phyloP scores from a whole-genome alignment of 148 eudicot species.

The Drosera capensis region DNA sequence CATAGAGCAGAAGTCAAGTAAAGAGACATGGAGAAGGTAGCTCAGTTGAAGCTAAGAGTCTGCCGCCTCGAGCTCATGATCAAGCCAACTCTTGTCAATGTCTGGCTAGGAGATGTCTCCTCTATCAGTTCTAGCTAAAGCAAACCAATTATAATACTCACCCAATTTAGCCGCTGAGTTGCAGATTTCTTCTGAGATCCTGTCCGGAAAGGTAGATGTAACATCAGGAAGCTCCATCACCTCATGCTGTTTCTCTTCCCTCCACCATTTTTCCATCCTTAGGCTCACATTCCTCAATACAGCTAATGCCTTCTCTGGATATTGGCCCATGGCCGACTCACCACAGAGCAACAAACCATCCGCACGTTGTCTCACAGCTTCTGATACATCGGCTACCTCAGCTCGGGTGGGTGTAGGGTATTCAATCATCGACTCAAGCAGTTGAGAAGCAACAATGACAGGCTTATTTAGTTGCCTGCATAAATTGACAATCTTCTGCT shows the following conservation, averaged over 20 bases:
- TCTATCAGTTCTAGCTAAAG: neutral
- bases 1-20: too few species aligned
- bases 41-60: too few species aligned
- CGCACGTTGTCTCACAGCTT: constrained; percentile 90
- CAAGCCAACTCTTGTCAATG: too few species aligned
- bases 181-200: constrained; percentile 79
- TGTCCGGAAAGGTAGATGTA: constrained; percentile 43
- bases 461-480: constrained; percentile 82
- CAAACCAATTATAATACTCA: constrained; percentile 13
- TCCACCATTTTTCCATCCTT: constrained; percentile 92
- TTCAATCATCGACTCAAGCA: constrained; percentile 95
- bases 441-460: constrained; percentile 91
- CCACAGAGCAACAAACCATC: constrained; percentile 98
- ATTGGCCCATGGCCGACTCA: constrained; percentile 95
- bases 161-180: constrained; percentile 89
- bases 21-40: too few species aligned
- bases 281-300: constrained; percentile 86
- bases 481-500: constrained; percentile 70
- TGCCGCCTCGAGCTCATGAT: too few species aligned
- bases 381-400: constrained; percentile 98
- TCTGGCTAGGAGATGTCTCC: neutral
- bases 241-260: constrained; percentile 71
- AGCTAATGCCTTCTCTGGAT: constrained; percentile 75
- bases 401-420: constrained; percentile 97
- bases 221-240: constrained; percentile 46